phyloP scores from a whole-genome alignment of 2,329 filamentous ascomycete species.

The Dothideomycetes sp. region DNA sequence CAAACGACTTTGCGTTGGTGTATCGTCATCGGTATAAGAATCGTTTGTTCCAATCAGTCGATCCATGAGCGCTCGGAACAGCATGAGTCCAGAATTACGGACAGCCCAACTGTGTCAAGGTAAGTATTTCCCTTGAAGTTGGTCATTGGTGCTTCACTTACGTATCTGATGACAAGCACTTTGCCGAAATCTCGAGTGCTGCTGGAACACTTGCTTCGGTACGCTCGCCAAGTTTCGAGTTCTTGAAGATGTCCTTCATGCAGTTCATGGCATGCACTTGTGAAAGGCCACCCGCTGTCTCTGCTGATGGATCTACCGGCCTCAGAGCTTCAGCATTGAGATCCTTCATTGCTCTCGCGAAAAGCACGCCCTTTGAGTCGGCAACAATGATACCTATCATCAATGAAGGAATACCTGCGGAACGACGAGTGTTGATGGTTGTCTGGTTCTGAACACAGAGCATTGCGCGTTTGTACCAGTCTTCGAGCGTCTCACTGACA shows the following conservation, averaged over 20 bases:
- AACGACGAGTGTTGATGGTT: slow-evolving; percentile 74
- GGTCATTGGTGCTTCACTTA: too few relatives aligned
- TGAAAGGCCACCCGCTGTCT: slow-evolving; percentile 53
- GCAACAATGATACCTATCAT: slow-evolving; percentile 72
- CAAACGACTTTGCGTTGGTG: slow-evolving; percentile 43
- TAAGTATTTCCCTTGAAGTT: too few relatives aligned
- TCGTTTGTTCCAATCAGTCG: slow-evolving; percentile 67
- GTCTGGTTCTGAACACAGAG: slow-evolving; percentile 64
- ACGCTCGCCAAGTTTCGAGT: slow-evolving; percentile 61
- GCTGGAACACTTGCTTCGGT: slow-evolving; percentile 66
- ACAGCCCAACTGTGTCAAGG: slow-evolving; percentile 78
- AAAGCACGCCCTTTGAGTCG: slow-evolving; percentile 45
- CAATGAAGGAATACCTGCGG: slow-evolving; percentile 81
- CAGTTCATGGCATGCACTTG: slow-evolving; percentile 96
- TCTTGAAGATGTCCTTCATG: slow-evolving; percentile 83
- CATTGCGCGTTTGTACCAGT: slow-evolving; percentile 66
- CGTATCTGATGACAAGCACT: slow-evolving; percentile 69
- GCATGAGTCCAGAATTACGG: slow-evolving; percentile 82
- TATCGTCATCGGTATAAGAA: slow-evolving; percentile 48
- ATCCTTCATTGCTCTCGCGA: slow-evolving; percentile 55
- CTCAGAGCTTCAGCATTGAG: slow-evolving; percentile 49
- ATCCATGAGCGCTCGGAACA: slow-evolving; percentile 79
- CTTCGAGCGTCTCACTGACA: slow-evolving; percentile 30
- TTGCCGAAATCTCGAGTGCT: slow-evolving; percentile 69
- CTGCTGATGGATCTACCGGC: slow-evolving; percentile 42